Base-by-base conservation (phyloP, 164 flowering plant species). In the Umbilicus rupestris region DNA sequence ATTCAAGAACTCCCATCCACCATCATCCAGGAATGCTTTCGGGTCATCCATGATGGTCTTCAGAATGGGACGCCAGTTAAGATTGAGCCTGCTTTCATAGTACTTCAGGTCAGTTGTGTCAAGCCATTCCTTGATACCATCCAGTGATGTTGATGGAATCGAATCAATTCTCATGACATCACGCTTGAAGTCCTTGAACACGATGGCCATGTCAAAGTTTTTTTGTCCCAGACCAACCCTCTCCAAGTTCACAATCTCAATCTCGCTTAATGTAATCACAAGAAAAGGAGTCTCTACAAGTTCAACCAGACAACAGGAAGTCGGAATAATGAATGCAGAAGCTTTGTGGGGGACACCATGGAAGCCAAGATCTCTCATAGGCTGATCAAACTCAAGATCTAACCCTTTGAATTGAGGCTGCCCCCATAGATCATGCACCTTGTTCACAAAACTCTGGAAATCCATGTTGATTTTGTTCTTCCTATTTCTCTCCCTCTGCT, bases 1-100 rank as follows among this genome's bases (percentile, higher is more conserved):
- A 60, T 88, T 88, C 76, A 91, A 73, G 60, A 91, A 85, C 62
- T 91, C 96, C 95, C 97, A 91, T 5, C 97, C 96, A 4, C 96
- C 97, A 67, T 81, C 82, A 16, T 88, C 87, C 14, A 88, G 78
- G 76, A 88, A 91, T 57, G 75, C 78, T 72, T 81, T 70, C 0
- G 91, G 95, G 28, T 91, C 90, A 71, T 88, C 91, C 1, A 81
- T 85, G 57, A 91, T 87, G 1, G 87, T 85, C 55, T 88, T 88
- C 74, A 88, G 68, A n/a, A 88, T 85, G 33, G 69, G 84, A 16
- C 84, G 73, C 95, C 96, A 90, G 71, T 85, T 86, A 14, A 88
- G 74, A 69, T 85, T 86, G 74, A 86, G 73, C 70, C 85, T 83
- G 76, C 95, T 88, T 80, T 90, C 94, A 67, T 90, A 90, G 66